Evolutionary conservation across 2,329 filamentous ascomycete genomes (phyloP), one percentile per base, ranked within the genome.

Genomic region (Colletotrichum simmondsii): DNA sequence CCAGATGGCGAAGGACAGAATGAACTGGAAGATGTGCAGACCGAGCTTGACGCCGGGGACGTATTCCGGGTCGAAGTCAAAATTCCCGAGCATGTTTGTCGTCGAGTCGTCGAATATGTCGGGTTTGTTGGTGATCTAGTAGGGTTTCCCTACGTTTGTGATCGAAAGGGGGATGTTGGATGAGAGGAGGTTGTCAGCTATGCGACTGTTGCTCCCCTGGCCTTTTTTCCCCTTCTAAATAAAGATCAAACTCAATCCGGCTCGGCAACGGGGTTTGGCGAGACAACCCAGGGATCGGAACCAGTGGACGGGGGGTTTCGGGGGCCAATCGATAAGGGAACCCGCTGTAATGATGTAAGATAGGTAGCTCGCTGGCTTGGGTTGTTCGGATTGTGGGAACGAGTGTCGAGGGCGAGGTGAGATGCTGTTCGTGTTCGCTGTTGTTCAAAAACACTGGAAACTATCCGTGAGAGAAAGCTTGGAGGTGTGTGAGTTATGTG

Each of bases 11-110:
- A 92, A 84, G 58, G 84, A 87, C 28, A 91, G 77, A 59, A 89
- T 75, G 71, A 88, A 85, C 82, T 92, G 91, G 69, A 83, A 79
- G 64, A 84, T 81, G 81, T 92, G 91, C 54, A 91, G 79, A 66
- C 84, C 86, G 71, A 92, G 81, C 82, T 92, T 92, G 81, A 87
- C 80, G 73, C 81, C 81, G 66, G 89, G 89, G 54, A 91, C 83
- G 75, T 85, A 82, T 77, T 90, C 86, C 52, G 88, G 83, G 78
- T 90, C 84, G 78, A 88, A 82, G 75, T 90, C 87, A 77, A 90
- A 75, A 62, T 83, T 84, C 74, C 85, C 83, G 77, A 84, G 83
- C 82, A 88, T 87, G 68, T 52, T 49, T 80, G 65, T 57, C 58
- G 71, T 62, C 22, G 60, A 52, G 26, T 22, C 60, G 60, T 53